phyloP scores from a whole-genome alignment of 768 basidiomycete species.

The Xerocomus brunneocitrinus region DNA sequence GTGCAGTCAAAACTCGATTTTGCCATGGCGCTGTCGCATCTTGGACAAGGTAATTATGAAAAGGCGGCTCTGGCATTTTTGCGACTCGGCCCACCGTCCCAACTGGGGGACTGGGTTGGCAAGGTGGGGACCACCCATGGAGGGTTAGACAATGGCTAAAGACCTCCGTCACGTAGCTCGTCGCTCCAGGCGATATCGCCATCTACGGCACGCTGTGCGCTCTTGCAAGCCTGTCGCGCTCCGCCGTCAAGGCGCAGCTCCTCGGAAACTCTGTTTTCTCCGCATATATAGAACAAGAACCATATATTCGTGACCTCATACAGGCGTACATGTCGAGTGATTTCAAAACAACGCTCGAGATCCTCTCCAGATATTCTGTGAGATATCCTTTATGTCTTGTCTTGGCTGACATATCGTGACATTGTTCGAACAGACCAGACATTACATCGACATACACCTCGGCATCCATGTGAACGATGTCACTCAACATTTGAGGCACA shows the following conservation, averaged over 20 bases:
- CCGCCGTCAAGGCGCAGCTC: conserved; percentile 61
- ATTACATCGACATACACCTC: conserved; percentile 76
- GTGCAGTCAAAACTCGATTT: conserved; percentile 78
- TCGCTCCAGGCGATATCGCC: conserved; percentile 80
- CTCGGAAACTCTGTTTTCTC: conserved; percentile 69
- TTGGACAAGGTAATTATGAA: conserved; percentile 70
- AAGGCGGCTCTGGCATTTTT: conserved; percentile 75
- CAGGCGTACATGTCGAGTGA: conserved; percentile 83
- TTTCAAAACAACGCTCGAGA: conserved; percentile 77
- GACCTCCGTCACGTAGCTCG: conserved; percentile 36
- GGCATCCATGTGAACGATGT: conserved; percentile 61
- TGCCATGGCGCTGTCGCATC: conserved; percentile 70
- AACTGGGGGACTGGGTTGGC: conserved; percentile 75
- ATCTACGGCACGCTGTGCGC: conserved; percentile 84
- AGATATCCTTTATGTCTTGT: conserved; percentile 6
- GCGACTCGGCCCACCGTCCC: conserved; percentile 57
- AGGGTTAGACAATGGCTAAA: not conserved
- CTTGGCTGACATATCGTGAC: not conserved
- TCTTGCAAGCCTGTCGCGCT: conserved; percentile 69
- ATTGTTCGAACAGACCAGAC: conserved; percentile 54
- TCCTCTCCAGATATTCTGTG: conserved; percentile 72
- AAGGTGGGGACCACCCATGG: conserved; percentile 41
- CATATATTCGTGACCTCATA: conserved; percentile 80
- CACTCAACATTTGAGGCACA: conserved; percentile 65
- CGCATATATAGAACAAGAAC: conserved; percentile 79